phyloP scores from a whole-genome alignment of 2,329 filamentous ascomycete genomes.

The Trichothecium sympodiale region DNA sequence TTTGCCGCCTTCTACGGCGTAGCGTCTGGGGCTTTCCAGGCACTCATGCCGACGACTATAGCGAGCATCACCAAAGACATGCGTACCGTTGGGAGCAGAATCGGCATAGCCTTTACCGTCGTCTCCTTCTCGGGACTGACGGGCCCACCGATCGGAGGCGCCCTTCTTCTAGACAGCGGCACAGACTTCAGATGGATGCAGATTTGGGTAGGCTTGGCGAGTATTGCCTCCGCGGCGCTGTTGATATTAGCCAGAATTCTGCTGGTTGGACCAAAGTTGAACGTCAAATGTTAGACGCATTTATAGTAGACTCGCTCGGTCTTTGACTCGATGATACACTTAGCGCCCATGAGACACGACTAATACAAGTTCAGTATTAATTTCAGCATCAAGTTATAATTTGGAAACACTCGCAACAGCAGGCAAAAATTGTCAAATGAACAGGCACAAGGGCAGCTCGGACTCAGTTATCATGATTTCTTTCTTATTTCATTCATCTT shows the following conservation, averaged over 20 bases:
- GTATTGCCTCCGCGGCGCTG: slow-evolving; percentile 14
- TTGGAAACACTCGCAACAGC: too few species aligned
- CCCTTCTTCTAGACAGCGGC: slow-evolving; percentile 5
- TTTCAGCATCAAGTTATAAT: too few species aligned
- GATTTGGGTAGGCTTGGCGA: slow-evolving; percentile 21
- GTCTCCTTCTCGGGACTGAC: slow-evolving; percentile 25
- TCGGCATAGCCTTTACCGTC: slow-evolving; percentile 30
- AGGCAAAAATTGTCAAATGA: too few species aligned
- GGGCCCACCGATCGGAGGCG: slow-evolving; percentile 27
- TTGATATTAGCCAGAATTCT: slow-evolving; percentile 7
- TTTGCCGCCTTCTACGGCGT: slow-evolving; percentile 21
- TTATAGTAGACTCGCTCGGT: too few species aligned
- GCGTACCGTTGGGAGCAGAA: slow-evolving; percentile 25
- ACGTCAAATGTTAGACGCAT: slow-evolving; percentile 11
- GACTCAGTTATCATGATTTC: too few species aligned
- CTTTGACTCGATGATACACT: too few species aligned
- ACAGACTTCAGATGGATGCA: slow-evolving; percentile 17
- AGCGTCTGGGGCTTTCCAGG: slow-evolving; percentile 23
- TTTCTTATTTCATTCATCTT: too few species aligned
- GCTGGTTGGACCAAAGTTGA: slow-evolving; percentile 10
- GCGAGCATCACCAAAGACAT: slow-evolving; percentile 26
- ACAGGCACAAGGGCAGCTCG: too few species aligned
- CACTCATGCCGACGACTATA: slow-evolving; percentile 25
- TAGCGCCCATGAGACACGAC: too few species aligned
- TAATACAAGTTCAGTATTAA: too few species aligned